phyloP scores from a whole-genome alignment of 768 basidiomycete genomes.

The Naganishia antarctica region DNA sequence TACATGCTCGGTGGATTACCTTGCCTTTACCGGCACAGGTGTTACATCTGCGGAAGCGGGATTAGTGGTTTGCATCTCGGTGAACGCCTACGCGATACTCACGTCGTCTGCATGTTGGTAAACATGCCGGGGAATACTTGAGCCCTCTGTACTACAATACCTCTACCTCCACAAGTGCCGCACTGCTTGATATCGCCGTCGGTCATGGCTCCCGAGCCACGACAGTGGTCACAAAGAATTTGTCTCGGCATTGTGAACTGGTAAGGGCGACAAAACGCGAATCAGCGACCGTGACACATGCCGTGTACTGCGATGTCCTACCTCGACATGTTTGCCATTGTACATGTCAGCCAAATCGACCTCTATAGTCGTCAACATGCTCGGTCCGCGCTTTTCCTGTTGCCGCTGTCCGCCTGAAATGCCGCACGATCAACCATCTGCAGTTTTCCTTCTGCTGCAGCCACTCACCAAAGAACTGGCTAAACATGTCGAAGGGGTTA shows the following conservation, averaged over 20 bases:
- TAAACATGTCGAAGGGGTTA: constrained; percentile 91
- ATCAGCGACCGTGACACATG: constrained; percentile 19
- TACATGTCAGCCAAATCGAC: constrained; percentile 84
- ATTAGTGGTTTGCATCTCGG: constrained; percentile 19
- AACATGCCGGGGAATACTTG: constrained; percentile 98
- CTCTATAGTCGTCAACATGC: constrained; percentile 55
- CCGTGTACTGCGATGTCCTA: constrained; percentile 29
- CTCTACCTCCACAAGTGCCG: constrained; percentile 72
- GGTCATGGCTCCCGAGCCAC: constrained; percentile 88
- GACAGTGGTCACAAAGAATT: constrained; percentile 92
- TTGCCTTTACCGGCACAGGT: constrained; percentile 80
- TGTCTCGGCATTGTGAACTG: constrained; percentile 90
- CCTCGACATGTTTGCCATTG: constrained; percentile 79
- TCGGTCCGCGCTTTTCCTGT: constrained; percentile 49
- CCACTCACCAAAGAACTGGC: constrained; percentile 67
- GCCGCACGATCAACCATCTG: background rate
- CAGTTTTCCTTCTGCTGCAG: too few relatives aligned
- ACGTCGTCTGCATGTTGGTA: constrained; percentile 76
- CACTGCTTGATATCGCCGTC: constrained; percentile 85
- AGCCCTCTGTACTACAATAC: constrained; percentile 77
- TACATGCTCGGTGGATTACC: constrained; percentile 69
- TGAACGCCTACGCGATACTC: constrained; percentile 42
- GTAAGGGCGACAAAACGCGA: background rate
- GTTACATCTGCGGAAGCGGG: constrained; percentile 52
- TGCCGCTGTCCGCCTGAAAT: constrained; percentile 33